Conservation (phyloP, 345 rosid species). For the Moricandia moricandioides region DNA sequence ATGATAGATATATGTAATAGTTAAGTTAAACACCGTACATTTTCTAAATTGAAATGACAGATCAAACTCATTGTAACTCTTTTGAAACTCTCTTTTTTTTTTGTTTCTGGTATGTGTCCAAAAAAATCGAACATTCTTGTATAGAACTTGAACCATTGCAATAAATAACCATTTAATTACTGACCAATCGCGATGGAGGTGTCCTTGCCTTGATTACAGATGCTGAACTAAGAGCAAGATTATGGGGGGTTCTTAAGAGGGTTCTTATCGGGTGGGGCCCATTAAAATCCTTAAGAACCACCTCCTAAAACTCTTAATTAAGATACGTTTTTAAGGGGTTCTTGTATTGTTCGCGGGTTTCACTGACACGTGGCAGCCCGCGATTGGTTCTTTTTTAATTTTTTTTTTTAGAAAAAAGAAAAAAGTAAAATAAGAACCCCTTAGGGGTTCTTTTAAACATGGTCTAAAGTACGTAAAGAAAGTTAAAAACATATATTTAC, state of each 20-base stretch:
- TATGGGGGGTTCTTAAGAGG: too few species aligned
- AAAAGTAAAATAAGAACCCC: too few species aligned
- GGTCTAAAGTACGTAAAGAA: neutral
- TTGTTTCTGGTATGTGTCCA: neutral
- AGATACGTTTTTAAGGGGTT: too few species aligned
- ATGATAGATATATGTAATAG: neutral
- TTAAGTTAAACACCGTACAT: neutral
- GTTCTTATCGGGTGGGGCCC: too few species aligned
- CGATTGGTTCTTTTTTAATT: too few species aligned
- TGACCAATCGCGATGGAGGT: neutral
- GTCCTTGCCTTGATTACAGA: neutral
- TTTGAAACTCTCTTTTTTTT: neutral
- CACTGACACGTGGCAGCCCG: too few species aligned
- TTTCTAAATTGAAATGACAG: neutral
- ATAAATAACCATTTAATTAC: neutral
- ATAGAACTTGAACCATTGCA: neutral
- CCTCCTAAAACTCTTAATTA: too few species aligned
- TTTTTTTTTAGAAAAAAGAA: too few species aligned
- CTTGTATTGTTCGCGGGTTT: too few species aligned
- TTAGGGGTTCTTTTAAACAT: too few species aligned
- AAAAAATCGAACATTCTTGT: neutral
- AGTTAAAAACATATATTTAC: neutral
- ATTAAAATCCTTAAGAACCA: too few species aligned
- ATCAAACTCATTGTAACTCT: neutral
- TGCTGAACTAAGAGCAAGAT: neutral